A percentile compares a stretch with the other conserved stretches of the same genome.
Evolutionary conservation across 257 asterid species (phyloP).

Genomic region (Solanum ahanhuiri): DNA sequence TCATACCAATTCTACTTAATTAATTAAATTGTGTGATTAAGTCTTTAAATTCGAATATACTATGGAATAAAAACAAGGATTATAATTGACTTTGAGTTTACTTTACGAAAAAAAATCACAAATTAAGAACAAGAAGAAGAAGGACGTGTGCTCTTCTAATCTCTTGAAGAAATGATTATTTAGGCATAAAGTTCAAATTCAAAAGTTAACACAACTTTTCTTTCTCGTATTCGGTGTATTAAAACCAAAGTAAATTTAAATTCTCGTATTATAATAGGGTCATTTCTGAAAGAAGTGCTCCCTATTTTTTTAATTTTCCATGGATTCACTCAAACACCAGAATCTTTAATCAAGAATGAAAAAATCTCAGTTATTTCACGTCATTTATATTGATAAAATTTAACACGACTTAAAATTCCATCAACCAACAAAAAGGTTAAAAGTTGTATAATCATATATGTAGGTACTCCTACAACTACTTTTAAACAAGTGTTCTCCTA

Average conservation of each 20-base stretch:
- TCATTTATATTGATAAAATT: background rate
- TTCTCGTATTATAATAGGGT: background rate
- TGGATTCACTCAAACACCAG: rapidly evolving
- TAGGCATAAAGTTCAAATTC: background rate
- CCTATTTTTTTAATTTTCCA: rapidly evolving
- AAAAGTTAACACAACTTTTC: background rate
- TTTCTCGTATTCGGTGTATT: background rate
- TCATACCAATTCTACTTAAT: background rate
- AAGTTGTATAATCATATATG: background rate
- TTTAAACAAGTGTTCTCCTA: background rate
- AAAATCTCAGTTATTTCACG: rapidly evolving
- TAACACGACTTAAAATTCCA: background rate
- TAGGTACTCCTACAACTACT: background rate
- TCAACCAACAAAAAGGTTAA: background rate
- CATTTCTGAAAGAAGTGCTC: background rate
- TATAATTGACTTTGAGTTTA: background rate
- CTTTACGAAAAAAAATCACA: background rate
- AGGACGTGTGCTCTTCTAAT: background rate
- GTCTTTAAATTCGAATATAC: background rate
- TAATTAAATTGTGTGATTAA: background rate
- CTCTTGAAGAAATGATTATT: background rate
- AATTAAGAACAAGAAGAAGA: background rate
- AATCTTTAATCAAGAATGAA: background rate
- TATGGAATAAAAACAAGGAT: background rate
- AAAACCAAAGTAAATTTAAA: background rate